Conservation (phyloP, 352 stramenopile genomes). For the Globisporangium middletonii region DNA sequence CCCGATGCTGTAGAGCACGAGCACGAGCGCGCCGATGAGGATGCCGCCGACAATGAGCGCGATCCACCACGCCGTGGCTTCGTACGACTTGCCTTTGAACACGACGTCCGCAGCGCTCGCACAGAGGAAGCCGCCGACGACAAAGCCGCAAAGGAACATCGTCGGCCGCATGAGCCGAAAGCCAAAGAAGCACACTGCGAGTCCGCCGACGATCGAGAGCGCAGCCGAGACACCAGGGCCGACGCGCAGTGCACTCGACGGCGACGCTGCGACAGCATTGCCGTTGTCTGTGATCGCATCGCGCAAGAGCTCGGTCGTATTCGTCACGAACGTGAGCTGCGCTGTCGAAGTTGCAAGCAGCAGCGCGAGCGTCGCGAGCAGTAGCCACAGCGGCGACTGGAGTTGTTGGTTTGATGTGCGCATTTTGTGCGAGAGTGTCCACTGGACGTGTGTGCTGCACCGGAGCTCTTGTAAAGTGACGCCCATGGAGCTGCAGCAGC, state of each 20-base stretch:
- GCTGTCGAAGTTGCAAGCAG: background rate
- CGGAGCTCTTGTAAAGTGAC: no score
- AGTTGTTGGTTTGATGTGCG: background rate
- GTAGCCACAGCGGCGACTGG: background rate
- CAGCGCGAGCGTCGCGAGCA: background rate
- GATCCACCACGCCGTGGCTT: constrained; percentile 45
- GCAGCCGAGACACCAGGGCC: constrained; percentile 8
- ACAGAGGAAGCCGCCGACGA: constrained; percentile 42
- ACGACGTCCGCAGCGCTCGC: constrained; percentile 35
- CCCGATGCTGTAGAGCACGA: constrained; percentile 46
- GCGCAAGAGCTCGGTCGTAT: constrained; percentile 1
- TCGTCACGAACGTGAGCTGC: background rate
- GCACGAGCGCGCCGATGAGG: constrained; percentile 39
- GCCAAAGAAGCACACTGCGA: constrained; percentile 31
- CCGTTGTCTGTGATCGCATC: constrained; percentile 9
- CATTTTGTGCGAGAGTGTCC: no score
- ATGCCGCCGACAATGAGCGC: constrained; percentile 41
- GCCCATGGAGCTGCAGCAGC: no score
- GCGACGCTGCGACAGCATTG: background rate
- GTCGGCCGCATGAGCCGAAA: constrained; percentile 48
- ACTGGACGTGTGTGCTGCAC: no score
- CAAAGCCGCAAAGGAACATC: constrained; percentile 59
- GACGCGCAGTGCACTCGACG: constrained; percentile 1
- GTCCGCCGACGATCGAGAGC: constrained; percentile 38
- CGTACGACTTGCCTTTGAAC: constrained; percentile 35